Conservation (phyloP, 2,329 filamentous ascomycete genomes). For the Dothideomycetes sp. region DNA sequence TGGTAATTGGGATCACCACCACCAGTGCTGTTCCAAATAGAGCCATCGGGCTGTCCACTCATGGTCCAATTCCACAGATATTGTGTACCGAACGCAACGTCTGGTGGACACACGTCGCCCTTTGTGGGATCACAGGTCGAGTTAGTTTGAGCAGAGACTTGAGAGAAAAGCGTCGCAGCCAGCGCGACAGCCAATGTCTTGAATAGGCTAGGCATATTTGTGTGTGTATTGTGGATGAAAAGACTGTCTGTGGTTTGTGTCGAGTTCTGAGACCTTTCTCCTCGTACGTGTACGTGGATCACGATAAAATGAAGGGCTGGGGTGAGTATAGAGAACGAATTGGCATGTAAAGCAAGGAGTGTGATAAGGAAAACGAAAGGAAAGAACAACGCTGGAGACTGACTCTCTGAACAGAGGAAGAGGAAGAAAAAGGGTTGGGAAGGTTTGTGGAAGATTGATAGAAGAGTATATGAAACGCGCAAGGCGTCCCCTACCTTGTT, state of each 20-base stretch:
- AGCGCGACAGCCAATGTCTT: constrained; percentile 21
- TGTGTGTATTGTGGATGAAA: not conserved
- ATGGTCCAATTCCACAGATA: constrained; percentile 56
- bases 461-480: no score
- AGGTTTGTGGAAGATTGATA: no score
- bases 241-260: not conserved
- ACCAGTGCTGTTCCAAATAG: constrained; percentile 45
- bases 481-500: no score
- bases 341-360: no score
- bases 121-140: constrained; percentile 73
- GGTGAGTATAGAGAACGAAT: no score
- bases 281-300: no score
- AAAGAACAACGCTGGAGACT: no score
- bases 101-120: constrained; percentile 52
- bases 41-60: constrained; percentile 35
- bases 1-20: constrained; percentile 56
- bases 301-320: no score
- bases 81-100: constrained; percentile 59
- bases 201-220: constrained; percentile 4
- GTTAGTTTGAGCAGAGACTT: constrained; percentile 60
- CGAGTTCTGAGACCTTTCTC: constrained; percentile 1
- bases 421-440: no score
- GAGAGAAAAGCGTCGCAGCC: constrained; percentile 28
- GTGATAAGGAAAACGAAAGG: no score
- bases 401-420: no score